phyloP scores from a whole-genome alignment of 306 rosid species.

The Vigna reflexopilosa region DNA sequence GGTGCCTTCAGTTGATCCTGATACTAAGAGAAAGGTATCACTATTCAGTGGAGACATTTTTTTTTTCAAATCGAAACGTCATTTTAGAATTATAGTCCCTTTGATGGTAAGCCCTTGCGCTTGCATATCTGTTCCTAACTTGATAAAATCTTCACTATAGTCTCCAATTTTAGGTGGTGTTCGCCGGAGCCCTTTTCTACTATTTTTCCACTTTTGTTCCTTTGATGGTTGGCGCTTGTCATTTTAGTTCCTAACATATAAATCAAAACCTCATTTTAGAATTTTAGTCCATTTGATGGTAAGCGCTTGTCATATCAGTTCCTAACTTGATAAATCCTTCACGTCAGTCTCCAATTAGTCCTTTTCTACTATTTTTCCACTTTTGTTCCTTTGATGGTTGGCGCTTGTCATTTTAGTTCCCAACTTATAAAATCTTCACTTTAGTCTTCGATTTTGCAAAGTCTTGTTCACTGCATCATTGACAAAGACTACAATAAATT shows the following conservation, averaged over 20 bases:
- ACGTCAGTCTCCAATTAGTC: too few relatives aligned
- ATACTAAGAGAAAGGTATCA: conserved; percentile 76
- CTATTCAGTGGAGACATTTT: conserved; percentile 17
- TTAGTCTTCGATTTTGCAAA: neutral
- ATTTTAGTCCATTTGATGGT: neutral
- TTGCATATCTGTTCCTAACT: neutral
- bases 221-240: neutral
- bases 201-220: neutral
- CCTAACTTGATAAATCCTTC: too few relatives aligned
- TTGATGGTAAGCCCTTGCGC: neutral
- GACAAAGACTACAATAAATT: neutral
- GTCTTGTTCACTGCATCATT: neutral
- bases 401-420: neutral
- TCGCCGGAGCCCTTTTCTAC: too few relatives aligned
- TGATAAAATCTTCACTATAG: too few relatives aligned
- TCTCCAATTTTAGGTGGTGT: too few relatives aligned
- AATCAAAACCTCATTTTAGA: neutral
- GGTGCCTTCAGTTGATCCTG: conserved; percentile 75
- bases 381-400: neutral
- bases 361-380: too few relatives aligned
- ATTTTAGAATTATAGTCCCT: neutral
- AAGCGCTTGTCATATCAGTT: neutral
- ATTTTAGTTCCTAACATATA: neutral
- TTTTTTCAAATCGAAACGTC: neutral
- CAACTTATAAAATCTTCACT: neutral